phyloP scores from a whole-genome alignment of 345 rosid genomes.

The Euphorbia peplus region DNA sequence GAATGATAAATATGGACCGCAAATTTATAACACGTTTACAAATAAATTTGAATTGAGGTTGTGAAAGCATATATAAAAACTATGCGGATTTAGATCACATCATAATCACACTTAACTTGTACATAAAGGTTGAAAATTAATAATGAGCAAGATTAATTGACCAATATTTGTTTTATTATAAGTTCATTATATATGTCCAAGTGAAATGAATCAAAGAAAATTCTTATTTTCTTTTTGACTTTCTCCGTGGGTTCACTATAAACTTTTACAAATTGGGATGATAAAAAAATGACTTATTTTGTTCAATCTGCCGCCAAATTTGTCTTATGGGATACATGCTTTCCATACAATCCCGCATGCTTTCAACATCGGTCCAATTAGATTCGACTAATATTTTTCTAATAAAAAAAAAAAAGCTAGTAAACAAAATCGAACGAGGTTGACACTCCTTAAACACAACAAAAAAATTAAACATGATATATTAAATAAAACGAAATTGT shows the following conservation, averaged over 20 bases:
- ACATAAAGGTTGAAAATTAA: background rate
- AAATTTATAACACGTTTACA: background rate
- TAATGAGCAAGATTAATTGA: background rate
- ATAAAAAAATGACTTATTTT: too few relatives aligned
- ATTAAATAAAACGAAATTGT: too few relatives aligned
- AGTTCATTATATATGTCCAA: too few relatives aligned
- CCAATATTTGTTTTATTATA: background rate
- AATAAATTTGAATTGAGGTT: background rate
- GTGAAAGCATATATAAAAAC: background rate
- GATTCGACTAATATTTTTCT: background rate
- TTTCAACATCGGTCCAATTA: slow-evolving; percentile 5
- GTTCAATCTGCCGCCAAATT: slow-evolving; percentile 5
- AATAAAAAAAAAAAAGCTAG: too few relatives aligned
- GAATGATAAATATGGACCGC: too few relatives aligned
- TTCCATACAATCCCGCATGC: background rate
- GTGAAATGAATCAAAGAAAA: background rate
- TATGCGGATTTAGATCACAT: background rate
- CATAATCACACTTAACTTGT: background rate
- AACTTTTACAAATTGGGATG: too few relatives aligned
- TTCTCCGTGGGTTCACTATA: too few relatives aligned
- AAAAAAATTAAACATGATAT: too few relatives aligned
- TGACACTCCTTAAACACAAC: too few relatives aligned
- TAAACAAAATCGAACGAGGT: too few relatives aligned
- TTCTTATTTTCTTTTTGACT: background rate
- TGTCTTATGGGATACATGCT: background rate